Conservation (phyloP, 1,284 basidiomycete species). For the Fomitopsis betulina region DNA sequence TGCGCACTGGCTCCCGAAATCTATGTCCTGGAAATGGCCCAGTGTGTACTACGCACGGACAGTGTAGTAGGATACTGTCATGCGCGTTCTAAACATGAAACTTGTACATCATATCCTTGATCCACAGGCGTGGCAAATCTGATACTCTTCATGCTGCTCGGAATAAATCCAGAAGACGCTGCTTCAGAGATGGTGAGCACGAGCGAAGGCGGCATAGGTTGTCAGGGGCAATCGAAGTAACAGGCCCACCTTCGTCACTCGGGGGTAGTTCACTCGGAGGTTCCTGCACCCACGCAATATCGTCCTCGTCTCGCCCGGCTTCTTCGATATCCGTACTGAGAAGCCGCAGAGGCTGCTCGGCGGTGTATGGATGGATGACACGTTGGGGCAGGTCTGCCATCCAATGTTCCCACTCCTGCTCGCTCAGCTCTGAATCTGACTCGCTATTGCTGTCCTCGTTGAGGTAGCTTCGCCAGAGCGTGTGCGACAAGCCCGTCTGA, state of each 20-base stretch:
- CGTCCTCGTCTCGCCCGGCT: neutral
- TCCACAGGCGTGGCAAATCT: conserved; percentile 1
- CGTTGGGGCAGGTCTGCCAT: conserved; percentile 42
- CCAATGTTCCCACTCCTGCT: conserved; percentile 61
- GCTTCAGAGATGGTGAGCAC: neutral
- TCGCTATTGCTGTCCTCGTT: conserved; percentile 28
- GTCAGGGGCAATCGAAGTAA: neutral
- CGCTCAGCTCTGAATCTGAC: conserved; percentile 41
- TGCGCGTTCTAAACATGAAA: no score
- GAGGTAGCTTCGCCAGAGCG: conserved; percentile 10
- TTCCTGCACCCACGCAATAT: neutral
- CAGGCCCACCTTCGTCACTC: neutral
- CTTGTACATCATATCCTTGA: no score
- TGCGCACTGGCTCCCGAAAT: no score
- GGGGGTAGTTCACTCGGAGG: neutral
- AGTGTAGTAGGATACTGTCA: no score
- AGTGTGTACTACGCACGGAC: no score
- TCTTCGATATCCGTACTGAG: neutral
- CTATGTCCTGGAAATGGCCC: no score
- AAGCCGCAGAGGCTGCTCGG: neutral
- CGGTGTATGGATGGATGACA: conserved; percentile 2
- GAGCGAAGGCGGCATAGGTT: neutral
- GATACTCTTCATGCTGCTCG: neutral
- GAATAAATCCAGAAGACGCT: neutral
- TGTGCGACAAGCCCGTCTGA: neutral